Evolutionary conservation across 805 yeast species (phyloP), one percentile per base, ranked within the genome.

Genomic region (Jamesozyma hellenica): DNA sequence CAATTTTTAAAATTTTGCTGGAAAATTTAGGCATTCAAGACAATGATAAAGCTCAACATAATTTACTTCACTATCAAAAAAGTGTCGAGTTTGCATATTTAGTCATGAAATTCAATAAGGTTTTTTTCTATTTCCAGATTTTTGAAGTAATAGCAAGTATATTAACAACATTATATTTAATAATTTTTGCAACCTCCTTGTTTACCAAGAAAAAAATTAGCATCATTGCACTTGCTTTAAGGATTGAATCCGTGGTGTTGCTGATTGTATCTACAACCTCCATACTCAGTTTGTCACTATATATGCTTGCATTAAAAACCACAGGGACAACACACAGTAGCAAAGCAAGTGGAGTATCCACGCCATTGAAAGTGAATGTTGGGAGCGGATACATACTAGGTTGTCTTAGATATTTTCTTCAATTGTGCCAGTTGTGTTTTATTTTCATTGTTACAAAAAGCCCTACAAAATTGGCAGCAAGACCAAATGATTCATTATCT

Each of bases 311-410:
- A 4, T 35, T 53, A 17, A 49, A 47, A 30, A 30, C 44, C 7
- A 38, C 51, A n/a, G 51, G 47, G 26, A 50, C 50, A 1, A 33
- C 42, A 12, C 30, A 33, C 10, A 44, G 40, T 4, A 14, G 26
- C 13, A 19, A 23, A 8, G 35, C 37, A 27, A 32, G 21, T 17
- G 1, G 28, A 29, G 28, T 41, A 41, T 49, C 52, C 53, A 55
- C 51, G 26, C 35, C 52, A n/a, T 25, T 53, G 12, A 37, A 43
- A 32, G 42, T 52, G 0, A 36, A 36, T 11, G 28, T 48, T 13
- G 56, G 56, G 4, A 38, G 46, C 18, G 58, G 56, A 7, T 53
- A 49, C 32, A 40, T 51, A 5, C 29, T 52, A 18, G 39, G 48
- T 18, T 42, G 46, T 34, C 39, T 46, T 17, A 42, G 55, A 19